Evolutionary conservation across 139 green algal genomes (phyloP).

Genomic region (Chlorella sp.): DNA sequence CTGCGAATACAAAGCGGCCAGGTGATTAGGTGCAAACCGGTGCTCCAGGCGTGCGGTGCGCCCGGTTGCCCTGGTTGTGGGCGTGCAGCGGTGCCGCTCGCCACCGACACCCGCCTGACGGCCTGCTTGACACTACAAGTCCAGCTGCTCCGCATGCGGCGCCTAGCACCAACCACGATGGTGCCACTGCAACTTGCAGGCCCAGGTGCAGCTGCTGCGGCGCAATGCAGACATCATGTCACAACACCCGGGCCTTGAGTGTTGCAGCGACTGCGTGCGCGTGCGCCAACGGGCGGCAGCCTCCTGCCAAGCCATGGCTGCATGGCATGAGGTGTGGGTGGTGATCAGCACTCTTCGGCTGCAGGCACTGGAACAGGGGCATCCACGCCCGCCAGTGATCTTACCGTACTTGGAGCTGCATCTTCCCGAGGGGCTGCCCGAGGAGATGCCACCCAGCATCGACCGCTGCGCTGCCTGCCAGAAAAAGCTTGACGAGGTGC

Average conservation of each 20-base stretch:
- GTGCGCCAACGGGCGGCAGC: not conserved
- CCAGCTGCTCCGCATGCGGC: not conserved
- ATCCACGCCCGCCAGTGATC: not conserved
- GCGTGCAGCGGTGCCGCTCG: not conserved
- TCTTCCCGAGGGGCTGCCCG: not conserved
- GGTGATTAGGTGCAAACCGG: not conserved
- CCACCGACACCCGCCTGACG: not conserved
- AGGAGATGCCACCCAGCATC: not conserved
- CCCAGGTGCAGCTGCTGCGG: not conserved
- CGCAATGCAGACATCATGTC: not conserved
- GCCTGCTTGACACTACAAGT: no score
- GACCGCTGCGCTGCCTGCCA: not conserved
- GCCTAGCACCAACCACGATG: not conserved
- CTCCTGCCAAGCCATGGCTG: not conserved
- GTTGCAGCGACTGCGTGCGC: slow-evolving; percentile 1
- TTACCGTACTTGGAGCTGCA: not conserved
- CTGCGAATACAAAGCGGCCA: not conserved
- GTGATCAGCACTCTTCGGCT: not conserved
- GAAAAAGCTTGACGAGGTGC: not conserved
- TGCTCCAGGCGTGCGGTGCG: not conserved
- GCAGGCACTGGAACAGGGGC: not conserved
- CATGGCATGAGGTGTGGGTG: not conserved
- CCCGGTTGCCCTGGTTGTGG: not conserved
- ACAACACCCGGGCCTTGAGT: not conserved
- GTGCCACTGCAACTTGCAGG: not conserved